Conservation (phyloP, 352 stramenopile genomes). For the Aphanomyces stellatus region DNA sequence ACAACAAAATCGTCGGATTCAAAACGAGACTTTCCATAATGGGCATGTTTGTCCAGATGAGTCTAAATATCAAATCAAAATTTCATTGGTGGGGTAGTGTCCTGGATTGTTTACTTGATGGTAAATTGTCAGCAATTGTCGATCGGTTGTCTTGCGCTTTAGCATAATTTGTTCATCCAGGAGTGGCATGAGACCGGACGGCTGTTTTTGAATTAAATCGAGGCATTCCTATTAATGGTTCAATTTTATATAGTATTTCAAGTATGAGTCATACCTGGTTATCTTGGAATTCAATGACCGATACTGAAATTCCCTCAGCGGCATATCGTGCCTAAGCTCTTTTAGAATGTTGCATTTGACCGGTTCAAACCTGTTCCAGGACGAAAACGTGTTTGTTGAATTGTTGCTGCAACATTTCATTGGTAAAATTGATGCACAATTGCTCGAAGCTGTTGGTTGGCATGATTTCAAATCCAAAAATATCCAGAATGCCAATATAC, state of each 20-base stretch:
- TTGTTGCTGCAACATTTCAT: constrained; percentile 85
- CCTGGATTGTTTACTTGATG: constrained; percentile 42
- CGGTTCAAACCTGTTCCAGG: constrained; percentile 37
- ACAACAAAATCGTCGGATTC: constrained; percentile 82
- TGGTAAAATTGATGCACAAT: constrained; percentile 89
- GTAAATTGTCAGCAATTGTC: constrained; percentile 78
- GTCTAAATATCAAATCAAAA: constrained; percentile 69
- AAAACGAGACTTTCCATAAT: constrained; percentile 68
- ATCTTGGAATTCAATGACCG: constrained; percentile 74
- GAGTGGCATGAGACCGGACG: constrained; percentile 63
- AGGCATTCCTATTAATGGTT: constrained; percentile 39
- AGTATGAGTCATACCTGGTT: constrained; percentile 33
- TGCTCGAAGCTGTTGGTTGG: constrained; percentile 83
- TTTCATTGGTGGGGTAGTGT: constrained; percentile 50
- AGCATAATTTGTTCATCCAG: constrained; percentile 84
- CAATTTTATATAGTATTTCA: neutral
- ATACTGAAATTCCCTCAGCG: constrained; percentile 60
- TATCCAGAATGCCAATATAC: constrained; percentile 86
- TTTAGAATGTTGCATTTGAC: neutral
- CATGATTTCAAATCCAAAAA: constrained; percentile 89
- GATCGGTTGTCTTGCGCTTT: constrained; percentile 78
- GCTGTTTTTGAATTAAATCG: constrained; percentile 76
- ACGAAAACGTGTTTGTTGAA: constrained; percentile 87
- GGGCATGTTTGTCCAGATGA: constrained; percentile 59
- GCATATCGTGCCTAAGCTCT: constrained; percentile 46